phyloP scores from a whole-genome alignment of 2,329 filamentous ascomycete species.

The Westerdykella aurantiaca region DNA sequence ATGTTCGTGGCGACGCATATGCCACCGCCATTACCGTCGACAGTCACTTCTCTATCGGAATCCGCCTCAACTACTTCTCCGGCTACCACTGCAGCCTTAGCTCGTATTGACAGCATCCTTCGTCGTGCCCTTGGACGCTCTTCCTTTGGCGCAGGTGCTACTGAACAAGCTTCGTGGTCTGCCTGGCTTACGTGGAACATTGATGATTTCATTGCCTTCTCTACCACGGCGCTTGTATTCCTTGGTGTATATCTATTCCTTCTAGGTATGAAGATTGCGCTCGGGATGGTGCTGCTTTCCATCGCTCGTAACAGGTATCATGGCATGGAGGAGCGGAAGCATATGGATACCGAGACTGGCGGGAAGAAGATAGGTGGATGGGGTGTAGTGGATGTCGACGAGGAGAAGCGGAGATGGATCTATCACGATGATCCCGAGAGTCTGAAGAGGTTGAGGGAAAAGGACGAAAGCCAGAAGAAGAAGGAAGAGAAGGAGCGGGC shows the following conservation, averaged over 20 bases:
- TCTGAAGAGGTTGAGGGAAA: conserved; percentile 53
- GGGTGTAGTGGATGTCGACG: conserved; percentile 80
- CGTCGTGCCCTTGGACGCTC: conserved; percentile 70
- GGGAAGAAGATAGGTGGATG: conserved; percentile 75
- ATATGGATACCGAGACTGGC: conserved; percentile 53
- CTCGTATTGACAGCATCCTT: conserved; percentile 71
- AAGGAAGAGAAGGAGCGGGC: conserved; percentile 52
- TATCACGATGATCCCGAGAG: conserved; percentile 79
- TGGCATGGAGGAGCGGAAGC: conserved; percentile 68
- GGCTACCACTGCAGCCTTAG: conserved; percentile 68
- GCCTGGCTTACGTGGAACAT: conserved; percentile 50
- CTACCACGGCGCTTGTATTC: conserved; percentile 83
- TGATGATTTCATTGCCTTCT: conserved; percentile 67
- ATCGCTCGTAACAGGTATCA: conserved; percentile 75
- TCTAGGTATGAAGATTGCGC: conserved; percentile 70
- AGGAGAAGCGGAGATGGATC: conserved; percentile 79
- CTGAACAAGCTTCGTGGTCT: conserved; percentile 29
- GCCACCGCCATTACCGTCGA: conserved; percentile 63
- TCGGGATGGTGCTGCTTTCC: conserved; percentile 80
- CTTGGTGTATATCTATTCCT: conserved; percentile 79
- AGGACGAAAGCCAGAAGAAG: conserved; percentile 58
- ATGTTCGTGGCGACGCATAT: conserved; percentile 93
- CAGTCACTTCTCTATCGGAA: conserved; percentile 62
- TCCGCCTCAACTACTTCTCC: conserved; percentile 51
- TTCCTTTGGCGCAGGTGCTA: conserved; percentile 52